Evolutionary conservation across 1,284 basidiomycete genomes (phyloP).

Genomic region (Leccinum subrobustum): DNA sequence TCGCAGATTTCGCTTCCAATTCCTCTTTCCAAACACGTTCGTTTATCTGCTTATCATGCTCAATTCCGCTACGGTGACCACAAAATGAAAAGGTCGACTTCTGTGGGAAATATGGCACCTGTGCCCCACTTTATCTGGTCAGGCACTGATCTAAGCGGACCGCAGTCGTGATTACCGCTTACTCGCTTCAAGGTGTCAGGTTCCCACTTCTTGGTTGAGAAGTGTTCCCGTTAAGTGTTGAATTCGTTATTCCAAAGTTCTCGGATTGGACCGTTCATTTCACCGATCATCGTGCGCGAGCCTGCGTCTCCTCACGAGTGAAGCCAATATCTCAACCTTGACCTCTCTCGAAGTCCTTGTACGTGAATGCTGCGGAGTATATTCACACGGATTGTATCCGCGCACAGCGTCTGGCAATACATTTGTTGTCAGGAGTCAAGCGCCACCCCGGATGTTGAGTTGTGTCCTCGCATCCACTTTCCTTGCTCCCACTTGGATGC

Average conservation of each 20-base stretch:
- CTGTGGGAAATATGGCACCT: constrained; percentile 24
- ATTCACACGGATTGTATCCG: constrained; percentile 12
- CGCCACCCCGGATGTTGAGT: not conserved
- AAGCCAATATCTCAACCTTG: constrained; percentile 12
- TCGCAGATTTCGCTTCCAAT: constrained; percentile 6
- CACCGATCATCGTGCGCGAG: constrained; percentile 23
- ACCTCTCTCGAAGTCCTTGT: constrained; percentile 11
- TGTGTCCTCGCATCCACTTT: not conserved
- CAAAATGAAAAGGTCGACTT: constrained; percentile 26
- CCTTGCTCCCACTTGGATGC: not conserved
- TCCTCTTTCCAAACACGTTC: constrained; percentile 8
- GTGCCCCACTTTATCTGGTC: constrained; percentile 26
- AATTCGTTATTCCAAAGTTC: constrained; percentile 17
- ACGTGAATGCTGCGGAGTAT: constrained; percentile 4
- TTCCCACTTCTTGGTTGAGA: constrained; percentile 17
- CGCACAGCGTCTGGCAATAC: not conserved
- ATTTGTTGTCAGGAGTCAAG: not conserved
- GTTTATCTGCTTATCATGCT: constrained; percentile 25
- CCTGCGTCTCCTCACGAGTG: constrained; percentile 9
- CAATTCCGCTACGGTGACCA: constrained; percentile 12
- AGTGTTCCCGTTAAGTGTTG: constrained; percentile 4
- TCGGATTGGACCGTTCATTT: constrained; percentile 26
- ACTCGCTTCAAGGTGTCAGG: constrained; percentile 22
- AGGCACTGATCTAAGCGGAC: constrained; percentile 32
- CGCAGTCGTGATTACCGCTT: constrained; percentile 27